phyloP scores from a whole-genome alignment of 345 rosid species.

The Syzygium aromaticum region DNA sequence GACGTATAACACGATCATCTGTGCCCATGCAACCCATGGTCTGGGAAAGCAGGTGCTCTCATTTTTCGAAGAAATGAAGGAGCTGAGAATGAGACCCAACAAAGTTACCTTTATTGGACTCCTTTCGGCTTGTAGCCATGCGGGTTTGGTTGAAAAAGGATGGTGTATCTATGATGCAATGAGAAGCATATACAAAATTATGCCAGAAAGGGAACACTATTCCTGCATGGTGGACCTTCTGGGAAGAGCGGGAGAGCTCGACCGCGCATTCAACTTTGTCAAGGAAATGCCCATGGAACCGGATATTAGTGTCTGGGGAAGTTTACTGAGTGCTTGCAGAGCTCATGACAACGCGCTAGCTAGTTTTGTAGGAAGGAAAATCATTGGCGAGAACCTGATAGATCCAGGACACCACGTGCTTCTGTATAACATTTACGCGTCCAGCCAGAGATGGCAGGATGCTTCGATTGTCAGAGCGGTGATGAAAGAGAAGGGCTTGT shows the following conservation, averaged over 20 bases:
- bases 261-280: slow-evolving; percentile 24
- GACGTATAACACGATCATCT: slow-evolving; percentile 43
- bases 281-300: slow-evolving; percentile 36
- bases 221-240: slow-evolving; percentile 53
- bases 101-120: slow-evolving; percentile 39
- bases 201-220: slow-evolving; percentile 34
- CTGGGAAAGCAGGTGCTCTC: slow-evolving; percentile 17
- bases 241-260: slow-evolving; percentile 34
- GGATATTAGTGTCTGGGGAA: slow-evolving; percentile 29
- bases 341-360: slow-evolving; percentile 26
- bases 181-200: slow-evolving; percentile 17
- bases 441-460: slow-evolving; percentile 31
- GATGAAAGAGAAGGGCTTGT: slow-evolving; percentile 28
- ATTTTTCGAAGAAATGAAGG: slow-evolving; percentile 35
- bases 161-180: slow-evolving; percentile 24
- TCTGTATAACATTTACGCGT: slow-evolving; percentile 35
- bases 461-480: slow-evolving; percentile 24
- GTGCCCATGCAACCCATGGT: slow-evolving; percentile 40
- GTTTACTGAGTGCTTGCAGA: slow-evolving; percentile 48
- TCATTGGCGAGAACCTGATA: slow-evolving; percentile 5
- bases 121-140: slow-evolving; percentile 44
- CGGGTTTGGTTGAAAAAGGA: slow-evolving; percentile 35
- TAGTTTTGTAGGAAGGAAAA: slow-evolving; percentile 14
- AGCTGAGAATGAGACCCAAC: slow-evolving; percentile 22
- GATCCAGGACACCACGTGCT: slow-evolving; percentile 32